Conservation (phyloP, 108 stramenopile genomes). For the Discostella stelligeroides region DNA sequence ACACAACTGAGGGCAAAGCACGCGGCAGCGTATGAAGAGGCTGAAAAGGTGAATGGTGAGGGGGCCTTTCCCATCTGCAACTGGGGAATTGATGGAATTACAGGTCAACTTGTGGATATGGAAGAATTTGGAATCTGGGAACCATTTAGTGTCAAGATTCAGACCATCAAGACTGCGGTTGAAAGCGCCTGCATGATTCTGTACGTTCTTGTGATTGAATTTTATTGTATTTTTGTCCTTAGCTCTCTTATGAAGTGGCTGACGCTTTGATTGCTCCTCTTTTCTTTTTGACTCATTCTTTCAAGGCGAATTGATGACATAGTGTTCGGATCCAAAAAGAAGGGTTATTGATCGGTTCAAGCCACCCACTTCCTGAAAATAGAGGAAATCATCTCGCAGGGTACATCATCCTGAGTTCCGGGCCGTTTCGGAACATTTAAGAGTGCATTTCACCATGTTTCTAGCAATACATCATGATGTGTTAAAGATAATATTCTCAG, state of each 20-base stretch:
- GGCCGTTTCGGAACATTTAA: not conserved
- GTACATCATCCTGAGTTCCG: not conserved
- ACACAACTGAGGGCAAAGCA: slow-evolving; percentile 97
- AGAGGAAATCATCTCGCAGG: not conserved
- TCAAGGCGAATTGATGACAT: slow-evolving; percentile 96
- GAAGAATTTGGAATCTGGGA: slow-evolving; percentile 98
- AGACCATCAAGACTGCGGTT: slow-evolving; percentile 99
- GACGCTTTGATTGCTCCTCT: not conserved
- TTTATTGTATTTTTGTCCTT: slow-evolving; percentile 3
- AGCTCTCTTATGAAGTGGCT: slow-evolving; percentile 3
- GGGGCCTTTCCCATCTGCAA: slow-evolving; percentile 65
- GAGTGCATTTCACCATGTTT: not conserved
- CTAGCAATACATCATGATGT: too few species aligned
- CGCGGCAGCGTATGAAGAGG: slow-evolving; percentile 75
- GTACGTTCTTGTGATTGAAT: slow-evolving; percentile 39
- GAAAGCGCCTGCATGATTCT: slow-evolving; percentile 98
- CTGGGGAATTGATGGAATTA: slow-evolving; percentile 95
- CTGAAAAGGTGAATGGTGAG: slow-evolving; percentile 40
- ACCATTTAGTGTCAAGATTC: slow-evolving; percentile 98
- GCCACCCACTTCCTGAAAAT: not conserved
- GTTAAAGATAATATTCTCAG: too few species aligned
- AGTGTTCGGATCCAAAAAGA: slow-evolving; percentile 96
- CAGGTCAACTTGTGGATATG: slow-evolving; percentile 97
- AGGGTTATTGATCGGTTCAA: slow-evolving; percentile 18
- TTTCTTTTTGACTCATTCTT: slow-evolving; percentile 12